Evolutionary conservation across 768 basidiomycete species (phyloP), one percentile per base, ranked within the genome.

Genomic region (Pholiota molesta): DNA sequence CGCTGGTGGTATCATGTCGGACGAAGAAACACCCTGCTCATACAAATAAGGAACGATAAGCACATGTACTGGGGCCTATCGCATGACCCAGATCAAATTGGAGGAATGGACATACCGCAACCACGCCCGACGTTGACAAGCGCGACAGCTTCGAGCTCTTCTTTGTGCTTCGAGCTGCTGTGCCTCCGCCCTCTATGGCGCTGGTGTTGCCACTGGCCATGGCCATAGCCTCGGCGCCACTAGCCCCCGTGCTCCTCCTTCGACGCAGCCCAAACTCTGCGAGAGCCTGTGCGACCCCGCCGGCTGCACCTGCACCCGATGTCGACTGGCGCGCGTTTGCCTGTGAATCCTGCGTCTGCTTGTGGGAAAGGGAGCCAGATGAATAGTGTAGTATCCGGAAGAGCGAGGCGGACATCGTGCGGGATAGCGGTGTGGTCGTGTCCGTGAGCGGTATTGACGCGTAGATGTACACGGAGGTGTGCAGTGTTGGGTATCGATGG

Each of bases 231-330:
- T 39, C 53, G 8, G 59, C 58, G 1, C 61, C 66, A 5, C 62
- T 60, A 9, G 52, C 62, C 3, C 66, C 66, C 37, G 66, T 64
- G 51, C 66, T 67, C 55, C 59, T 62, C 61, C 64, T 29, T 47
- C 60, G 64, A 47, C 57, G 52, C 56, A 68, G 35, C 39, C 64
- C 66, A 28, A 68, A 64, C 17, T 65, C 64, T 14, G 44, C 47
- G 51, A 68, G 60, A 16, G 56, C 56, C 21, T 64, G 57, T 26
- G 35, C 40, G 26, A 37, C 42, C 33, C 52, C 23, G 35, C 35
- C 59, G 17, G 19, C 9, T 9, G 55, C 21, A 21, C 31, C 26
- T 13, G 47, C 35, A 29, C 45, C 55, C 37, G 39, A 45, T 42
- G 53, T 37, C 10, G 55, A 57, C 56, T 54, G 53, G 42, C 59